Conservation (phyloP, 768 basidiomycete genomes). For the Russula griseocarnosa region DNA sequence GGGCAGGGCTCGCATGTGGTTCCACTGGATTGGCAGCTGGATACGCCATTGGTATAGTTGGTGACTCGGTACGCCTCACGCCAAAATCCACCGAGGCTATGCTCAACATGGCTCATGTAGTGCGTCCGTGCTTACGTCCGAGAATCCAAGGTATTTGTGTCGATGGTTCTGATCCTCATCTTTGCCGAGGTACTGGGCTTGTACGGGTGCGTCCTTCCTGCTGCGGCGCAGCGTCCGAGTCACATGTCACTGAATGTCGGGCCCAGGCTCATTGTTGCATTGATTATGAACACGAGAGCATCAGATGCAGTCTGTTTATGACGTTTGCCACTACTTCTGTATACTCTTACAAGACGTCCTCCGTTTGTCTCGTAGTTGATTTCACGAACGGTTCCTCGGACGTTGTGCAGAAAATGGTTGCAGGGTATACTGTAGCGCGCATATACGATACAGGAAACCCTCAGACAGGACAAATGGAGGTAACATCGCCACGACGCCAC, state of each 20-base stretch:
- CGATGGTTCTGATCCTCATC: constrained; percentile 98
- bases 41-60: constrained; percentile 97
- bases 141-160: constrained; percentile 89
- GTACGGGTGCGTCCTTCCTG: constrained; percentile 50
- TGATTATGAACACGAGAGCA: constrained; percentile 47
- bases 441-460: neutral
- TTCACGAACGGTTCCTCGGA: neutral
- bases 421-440: neutral
- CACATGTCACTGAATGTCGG: neutral
- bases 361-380: too few relatives aligned
- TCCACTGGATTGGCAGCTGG: constrained; percentile 95
- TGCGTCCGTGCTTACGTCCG: constrained; percentile 95
- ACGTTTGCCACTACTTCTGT: neutral
- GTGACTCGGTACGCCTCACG: constrained; percentile 64
- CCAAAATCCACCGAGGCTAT: neutral
- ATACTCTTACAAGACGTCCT: neutral
- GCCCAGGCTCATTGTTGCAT: constrained; percentile 45
- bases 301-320: constrained; percentile 25
- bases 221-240: neutral
- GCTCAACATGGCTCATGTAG: constrained; percentile 15
- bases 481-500: neutral
- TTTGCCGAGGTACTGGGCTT: constrained; percentile 92
- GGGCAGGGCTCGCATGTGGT: constrained; percentile 89
- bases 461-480: neutral
- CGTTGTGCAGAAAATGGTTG: neutral